These are phyloP conservation scores for Sporothrix brasiliensis DNA, from an alignment of 2,329 filamentous ascomycete genomes.

Conservation along the genomic window DNA sequence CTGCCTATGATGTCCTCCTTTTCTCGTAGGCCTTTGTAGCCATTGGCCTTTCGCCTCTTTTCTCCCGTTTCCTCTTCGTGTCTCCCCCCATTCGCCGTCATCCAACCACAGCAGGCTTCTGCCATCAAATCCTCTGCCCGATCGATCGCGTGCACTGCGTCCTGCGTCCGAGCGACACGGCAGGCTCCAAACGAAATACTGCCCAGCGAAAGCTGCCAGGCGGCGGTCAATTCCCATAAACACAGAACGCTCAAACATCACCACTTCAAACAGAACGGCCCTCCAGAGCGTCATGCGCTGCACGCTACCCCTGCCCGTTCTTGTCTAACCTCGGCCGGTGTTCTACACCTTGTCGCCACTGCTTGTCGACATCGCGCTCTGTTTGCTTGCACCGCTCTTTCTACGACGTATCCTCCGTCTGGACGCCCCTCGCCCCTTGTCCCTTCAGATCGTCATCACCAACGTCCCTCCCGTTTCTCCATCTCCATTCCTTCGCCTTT, in stretches of 20 bases:
- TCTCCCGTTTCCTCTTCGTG: neutral
- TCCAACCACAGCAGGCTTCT: constrained; percentile 21
- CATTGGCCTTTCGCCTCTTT: neutral
- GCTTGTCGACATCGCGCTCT: neutral
- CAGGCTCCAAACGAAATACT: neutral
- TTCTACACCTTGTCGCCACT: constrained; percentile 14
- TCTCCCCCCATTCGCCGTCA: neutral
- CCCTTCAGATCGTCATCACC: constrained; percentile 24
- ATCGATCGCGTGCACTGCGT: constrained; percentile 25
- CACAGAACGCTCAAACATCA: constrained; percentile 3
- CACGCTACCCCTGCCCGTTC: constrained; percentile 4
- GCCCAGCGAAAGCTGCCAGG: neutral
- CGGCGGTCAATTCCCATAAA: neutral
- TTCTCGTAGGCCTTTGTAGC: constrained; percentile 10
- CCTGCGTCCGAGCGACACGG: neutral
- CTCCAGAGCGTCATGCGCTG: constrained; percentile 17
- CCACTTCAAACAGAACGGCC: neutral
- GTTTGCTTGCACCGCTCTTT: neutral
- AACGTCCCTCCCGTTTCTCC: constrained; percentile 10
- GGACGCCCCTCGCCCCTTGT: constrained; percentile 9
- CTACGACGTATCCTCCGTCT: neutral
- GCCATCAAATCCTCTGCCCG: constrained; percentile 10
- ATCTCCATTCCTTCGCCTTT: neutral
- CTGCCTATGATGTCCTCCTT: constrained; percentile 11
- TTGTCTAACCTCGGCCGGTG: constrained; percentile 10